phyloP scores from a whole-genome alignment of 2,329 filamentous ascomycete species.

The Chrysosporium queenslandicum region DNA sequence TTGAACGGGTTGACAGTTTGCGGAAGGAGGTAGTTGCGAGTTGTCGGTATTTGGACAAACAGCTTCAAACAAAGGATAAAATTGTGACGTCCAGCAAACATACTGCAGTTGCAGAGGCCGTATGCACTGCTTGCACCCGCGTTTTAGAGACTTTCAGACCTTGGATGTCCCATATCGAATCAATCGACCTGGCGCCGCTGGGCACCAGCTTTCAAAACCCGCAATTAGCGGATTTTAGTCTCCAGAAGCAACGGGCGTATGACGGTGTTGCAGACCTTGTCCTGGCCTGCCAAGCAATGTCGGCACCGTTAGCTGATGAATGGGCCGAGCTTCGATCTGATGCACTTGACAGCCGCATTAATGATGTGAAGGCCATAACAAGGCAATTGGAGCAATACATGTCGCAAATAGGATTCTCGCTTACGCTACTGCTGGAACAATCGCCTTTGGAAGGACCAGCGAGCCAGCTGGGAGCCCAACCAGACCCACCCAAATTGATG shows the following conservation, averaged over 20 bases:
- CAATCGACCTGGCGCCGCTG: constrained; percentile 74
- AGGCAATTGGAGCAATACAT: constrained; percentile 77
- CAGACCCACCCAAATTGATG: constrained; percentile 21
- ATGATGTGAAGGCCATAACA: constrained; percentile 65
- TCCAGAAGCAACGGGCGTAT: constrained; percentile 87
- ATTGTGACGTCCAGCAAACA: constrained; percentile 70
- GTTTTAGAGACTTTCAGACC: constrained; percentile 82
- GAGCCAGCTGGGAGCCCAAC: constrained; percentile 29
- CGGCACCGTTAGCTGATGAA: constrained; percentile 82
- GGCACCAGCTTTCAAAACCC: constrained; percentile 71
- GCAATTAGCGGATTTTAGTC: constrained; percentile 74
- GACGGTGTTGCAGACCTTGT: constrained; percentile 87
- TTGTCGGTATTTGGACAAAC: constrained; percentile 79
- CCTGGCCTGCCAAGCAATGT: constrained; percentile 79
- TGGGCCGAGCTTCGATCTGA: constrained; percentile 90
- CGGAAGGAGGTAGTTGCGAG: constrained; percentile 76
- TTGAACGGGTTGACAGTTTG: constrained; percentile 76
- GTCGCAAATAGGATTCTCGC: constrained; percentile 74
- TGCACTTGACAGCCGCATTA: constrained; percentile 74
- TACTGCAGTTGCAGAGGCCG: constrained; percentile 66
- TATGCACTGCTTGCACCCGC: constrained; percentile 67
- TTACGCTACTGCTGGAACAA: constrained; percentile 78
- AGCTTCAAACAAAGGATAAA: constrained; percentile 66
- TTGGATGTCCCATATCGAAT: constrained; percentile 84
- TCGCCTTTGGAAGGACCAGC: constrained; percentile 49